A percentile compares a stretch with the other conserved stretches of the same genome.
Conservation (phyloP, 2,329 filamentous ascomycete genomes). For the Pseudopithomyces chartarum region DNA sequence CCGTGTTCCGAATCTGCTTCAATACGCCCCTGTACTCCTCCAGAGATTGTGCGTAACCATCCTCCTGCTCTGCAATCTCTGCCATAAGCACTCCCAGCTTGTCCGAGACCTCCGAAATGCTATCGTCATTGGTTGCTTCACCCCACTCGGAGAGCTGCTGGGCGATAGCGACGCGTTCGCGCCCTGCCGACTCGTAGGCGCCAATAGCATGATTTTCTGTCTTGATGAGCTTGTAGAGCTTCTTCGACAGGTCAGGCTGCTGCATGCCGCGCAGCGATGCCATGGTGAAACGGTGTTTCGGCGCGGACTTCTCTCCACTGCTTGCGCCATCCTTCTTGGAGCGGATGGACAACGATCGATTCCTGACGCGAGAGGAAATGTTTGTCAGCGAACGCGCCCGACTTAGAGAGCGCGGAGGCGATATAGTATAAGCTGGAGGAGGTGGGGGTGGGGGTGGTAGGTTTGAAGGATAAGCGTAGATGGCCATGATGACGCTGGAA, state of each 20-base stretch:
- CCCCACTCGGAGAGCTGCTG: constrained; percentile 96
- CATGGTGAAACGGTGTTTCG: constrained; percentile 79
- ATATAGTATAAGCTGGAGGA: constrained; percentile 29
- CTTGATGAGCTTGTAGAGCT: constrained; percentile 92
- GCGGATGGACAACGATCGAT: constrained; percentile 75
- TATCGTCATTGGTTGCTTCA: constrained; percentile 85
- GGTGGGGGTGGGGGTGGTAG: constrained; percentile 28
- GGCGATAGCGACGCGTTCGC: constrained; percentile 83
- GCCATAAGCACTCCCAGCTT: constrained; percentile 92
- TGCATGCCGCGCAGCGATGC: constrained; percentile 81
- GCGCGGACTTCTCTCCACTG: constrained; percentile 48
- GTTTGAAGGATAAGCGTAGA: constrained; percentile 28
- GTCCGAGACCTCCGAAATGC: constrained; percentile 87
- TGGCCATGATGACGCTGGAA: constrained; percentile 23
- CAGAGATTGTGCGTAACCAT: constrained; percentile 80
- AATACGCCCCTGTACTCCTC: constrained; percentile 83
- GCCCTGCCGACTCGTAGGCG: constrained; percentile 82
- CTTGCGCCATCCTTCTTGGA: constrained; percentile 60
- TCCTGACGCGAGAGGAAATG: constrained; percentile 55
- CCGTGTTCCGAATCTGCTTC: constrained; percentile 94
- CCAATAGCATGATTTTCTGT: constrained; percentile 87
- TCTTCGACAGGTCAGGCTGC: constrained; percentile 87
- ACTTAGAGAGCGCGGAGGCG: constrained; percentile 27
- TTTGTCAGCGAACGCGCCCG: constrained; percentile 38
- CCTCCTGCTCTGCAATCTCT: constrained; percentile 94